Evolutionary conservation across 2,329 filamentous ascomycete genomes (phyloP).

Genomic region (Calonectria montana): DNA sequence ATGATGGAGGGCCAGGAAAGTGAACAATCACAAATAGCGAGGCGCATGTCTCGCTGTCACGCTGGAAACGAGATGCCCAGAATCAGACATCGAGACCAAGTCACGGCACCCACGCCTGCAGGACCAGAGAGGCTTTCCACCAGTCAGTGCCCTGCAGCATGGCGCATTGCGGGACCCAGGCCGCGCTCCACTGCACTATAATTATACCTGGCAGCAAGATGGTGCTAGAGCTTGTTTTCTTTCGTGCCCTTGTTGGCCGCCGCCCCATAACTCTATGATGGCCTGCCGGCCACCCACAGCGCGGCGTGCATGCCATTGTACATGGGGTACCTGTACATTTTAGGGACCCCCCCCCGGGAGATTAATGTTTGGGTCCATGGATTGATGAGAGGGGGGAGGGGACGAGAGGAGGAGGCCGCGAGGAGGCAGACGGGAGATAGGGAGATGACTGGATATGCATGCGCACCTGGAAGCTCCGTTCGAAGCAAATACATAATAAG

Average conservation of each 20-base stretch:
- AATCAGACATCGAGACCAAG: slow-evolving; percentile 11
- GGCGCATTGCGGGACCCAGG: slow-evolving; percentile 1
- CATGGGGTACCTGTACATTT: slow-evolving; percentile 1
- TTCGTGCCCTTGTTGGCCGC: neutral
- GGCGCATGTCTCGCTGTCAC: slow-evolving; percentile 8
- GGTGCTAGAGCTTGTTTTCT: slow-evolving; percentile 19
- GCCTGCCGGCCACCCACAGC: neutral
- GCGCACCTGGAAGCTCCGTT: neutral
- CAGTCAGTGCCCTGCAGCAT: slow-evolving; percentile 11
- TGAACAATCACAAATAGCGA: slow-evolving; percentile 6
- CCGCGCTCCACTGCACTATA: slow-evolving; percentile 15
- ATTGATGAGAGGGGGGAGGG: neutral
- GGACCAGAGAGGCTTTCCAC: slow-evolving; percentile 11
- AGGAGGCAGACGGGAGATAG: neutral
- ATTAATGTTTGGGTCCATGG: neutral
- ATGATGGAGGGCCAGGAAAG: slow-evolving; percentile 4
- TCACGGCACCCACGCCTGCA: neutral
- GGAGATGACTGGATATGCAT: neutral
- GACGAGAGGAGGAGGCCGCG: neutral
- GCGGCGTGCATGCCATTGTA: slow-evolving; percentile 2
- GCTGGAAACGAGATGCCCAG: slow-evolving; percentile 5
- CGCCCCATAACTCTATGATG: slow-evolving; percentile 6
- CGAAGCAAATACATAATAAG: neutral
- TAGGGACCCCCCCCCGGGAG: neutral
- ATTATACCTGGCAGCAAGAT: slow-evolving; percentile 15